phyloP scores from a whole-genome alignment of 2,329 filamentous ascomycete species.

The Colletotrichum cordylinicola region DNA sequence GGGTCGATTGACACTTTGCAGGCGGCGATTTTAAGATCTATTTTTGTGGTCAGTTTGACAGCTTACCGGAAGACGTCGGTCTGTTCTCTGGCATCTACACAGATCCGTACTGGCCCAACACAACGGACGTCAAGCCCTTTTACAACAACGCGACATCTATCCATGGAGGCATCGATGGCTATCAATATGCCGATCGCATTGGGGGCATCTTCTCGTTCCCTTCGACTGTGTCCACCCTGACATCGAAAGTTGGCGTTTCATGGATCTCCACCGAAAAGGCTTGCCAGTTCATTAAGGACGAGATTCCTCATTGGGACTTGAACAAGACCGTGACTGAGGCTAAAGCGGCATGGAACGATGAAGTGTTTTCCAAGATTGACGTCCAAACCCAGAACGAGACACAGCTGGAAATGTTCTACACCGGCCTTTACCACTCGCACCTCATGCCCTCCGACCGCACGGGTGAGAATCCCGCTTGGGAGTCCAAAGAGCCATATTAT shows the following conservation, averaged over 20 bases:
- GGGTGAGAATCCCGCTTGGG: slow-evolving; percentile 64
- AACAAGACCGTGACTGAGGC: slow-evolving; percentile 43
- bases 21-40: slow-evolving; percentile 48
- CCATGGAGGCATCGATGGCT: slow-evolving; percentile 54
- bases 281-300: slow-evolving; percentile 50
- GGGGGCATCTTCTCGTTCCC: slow-evolving; percentile 57
- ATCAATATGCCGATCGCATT: slow-evolving; percentile 54
- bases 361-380: slow-evolving; percentile 49
- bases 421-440: slow-evolving; percentile 65
- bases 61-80: slow-evolving; percentile 34
- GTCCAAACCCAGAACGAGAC: slow-evolving; percentile 46
- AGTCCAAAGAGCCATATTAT: slow-evolving; percentile 60
- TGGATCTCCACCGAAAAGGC: slow-evolving; percentile 54
- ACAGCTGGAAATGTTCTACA: slow-evolving; percentile 60
- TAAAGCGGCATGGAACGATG: slow-evolving; percentile 49
- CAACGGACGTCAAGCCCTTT: slow-evolving; percentile 36
- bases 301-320: slow-evolving; percentile 48
- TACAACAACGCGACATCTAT: slow-evolving; percentile 60
- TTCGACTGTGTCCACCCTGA: slow-evolving; percentile 39
- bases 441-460: slow-evolving; percentile 66
- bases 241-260: slow-evolving; percentile 56
- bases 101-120: slow-evolving; percentile 43
- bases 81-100: slow-evolving; percentile 51
- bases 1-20: not conserved
- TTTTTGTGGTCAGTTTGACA: slow-evolving; percentile 49